Evolutionary conservation across 192 early-diverging fungal genomes (phyloP), one percentile per base, ranked within the genome.

Genomic region (Coemansia erecta): DNA sequence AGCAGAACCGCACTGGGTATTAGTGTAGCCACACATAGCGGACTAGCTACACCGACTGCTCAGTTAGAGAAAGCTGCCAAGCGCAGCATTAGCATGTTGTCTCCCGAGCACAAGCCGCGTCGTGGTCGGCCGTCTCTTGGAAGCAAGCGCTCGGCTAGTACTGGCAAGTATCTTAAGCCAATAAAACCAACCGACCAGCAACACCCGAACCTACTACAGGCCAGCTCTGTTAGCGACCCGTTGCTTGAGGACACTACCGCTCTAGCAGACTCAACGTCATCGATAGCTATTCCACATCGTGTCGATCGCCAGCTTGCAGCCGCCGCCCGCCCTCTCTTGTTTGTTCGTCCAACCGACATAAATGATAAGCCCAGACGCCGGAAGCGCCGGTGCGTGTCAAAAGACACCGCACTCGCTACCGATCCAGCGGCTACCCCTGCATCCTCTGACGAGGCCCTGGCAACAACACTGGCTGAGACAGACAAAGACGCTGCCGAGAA

Each of bases 271-370:
- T 31, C 64, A 17, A 37, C 49, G 22, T 64, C 68, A 2, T 37
- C 66, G 15, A 43, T 72, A 31, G 33, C 8, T 7, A 37, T 70
- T 7, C 70, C 75, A 13, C 72, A 80, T 55, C 71, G 77, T 13
- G 77, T 80, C 14, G 77, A 80, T 39, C 62, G 77, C 17, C 77
- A 80, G 63, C 43, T 80, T 44, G 72, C 72, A 6, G 70, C 60
- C 6, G 73, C 59, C 6, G 44, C 70, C 12, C 77, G 77, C 1
- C 77, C 77, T 19, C 61, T 80, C 24, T 45, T 80, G 28, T 80
- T 80, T 56, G 77, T 73, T 40, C 77, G 77, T 11, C 77, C 77
- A 7, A 63, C 53, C 8, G 33, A 49, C 54, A 70, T 63, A 42
- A 60, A 58, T 12, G 67, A 47, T 22, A 60, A 63, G 24, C 46